phyloP scores from a whole-genome alignment of 441 rosid genomes.

The Arabidopsis hybrid region DNA sequence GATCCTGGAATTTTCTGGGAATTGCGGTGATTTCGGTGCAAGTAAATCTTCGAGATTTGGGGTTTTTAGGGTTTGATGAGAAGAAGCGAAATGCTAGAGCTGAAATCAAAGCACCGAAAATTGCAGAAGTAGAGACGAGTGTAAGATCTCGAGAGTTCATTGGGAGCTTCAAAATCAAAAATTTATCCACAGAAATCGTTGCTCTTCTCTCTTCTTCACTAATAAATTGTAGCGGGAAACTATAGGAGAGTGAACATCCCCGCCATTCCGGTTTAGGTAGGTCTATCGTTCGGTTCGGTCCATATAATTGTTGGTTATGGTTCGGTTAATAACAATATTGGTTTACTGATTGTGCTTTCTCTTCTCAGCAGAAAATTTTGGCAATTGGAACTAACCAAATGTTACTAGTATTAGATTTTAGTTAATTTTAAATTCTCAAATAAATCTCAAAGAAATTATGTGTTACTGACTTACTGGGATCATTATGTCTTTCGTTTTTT shows the following conservation, averaged over 20 bases:
- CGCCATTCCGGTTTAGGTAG: slow-evolving; percentile 12
- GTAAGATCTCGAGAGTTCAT: slow-evolving; percentile 71
- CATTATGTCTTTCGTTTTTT: no score
- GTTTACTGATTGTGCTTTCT: neutral
- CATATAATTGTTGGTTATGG: neutral
- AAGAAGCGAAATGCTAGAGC: slow-evolving; percentile 62
- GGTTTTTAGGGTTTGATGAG: slow-evolving; percentile 50
- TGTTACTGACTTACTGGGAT: no score
- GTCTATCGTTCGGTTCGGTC: neutral
- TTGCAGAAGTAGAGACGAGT: slow-evolving; percentile 65
- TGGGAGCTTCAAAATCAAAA: slow-evolving; percentile 14
- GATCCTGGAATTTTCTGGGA: slow-evolving; percentile 46
- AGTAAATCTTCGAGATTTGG: slow-evolving; percentile 36
- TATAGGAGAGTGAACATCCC: neutral
- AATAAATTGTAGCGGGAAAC: slow-evolving; percentile 49
- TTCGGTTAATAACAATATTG: neutral
- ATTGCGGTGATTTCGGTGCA: slow-evolving; percentile 48
- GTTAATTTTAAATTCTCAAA: no score
- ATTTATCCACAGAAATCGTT: slow-evolving; percentile 3
- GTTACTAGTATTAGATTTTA: no score
- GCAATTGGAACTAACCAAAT: neutral
- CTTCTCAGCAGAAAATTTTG: neutral
- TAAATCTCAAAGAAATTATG: no score
- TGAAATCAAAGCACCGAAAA: slow-evolving; percentile 72
- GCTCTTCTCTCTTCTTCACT: neutral